phyloP scores from a whole-genome alignment of 1,284 basidiomycete genomes.

The Trichosporon faecale region DNA sequence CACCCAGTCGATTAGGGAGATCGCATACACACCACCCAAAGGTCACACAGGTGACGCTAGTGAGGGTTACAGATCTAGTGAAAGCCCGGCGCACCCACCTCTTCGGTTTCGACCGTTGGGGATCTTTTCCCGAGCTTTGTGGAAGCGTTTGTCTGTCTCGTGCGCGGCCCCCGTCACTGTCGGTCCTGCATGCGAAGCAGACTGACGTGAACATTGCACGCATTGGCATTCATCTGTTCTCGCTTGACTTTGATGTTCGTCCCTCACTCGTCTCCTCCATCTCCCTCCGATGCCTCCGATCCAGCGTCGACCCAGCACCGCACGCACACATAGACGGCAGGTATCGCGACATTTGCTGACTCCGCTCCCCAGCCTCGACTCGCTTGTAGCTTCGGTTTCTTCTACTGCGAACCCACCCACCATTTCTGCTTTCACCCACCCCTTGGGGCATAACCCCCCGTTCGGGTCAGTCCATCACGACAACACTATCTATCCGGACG shows the following conservation, averaged over 20 bases:
- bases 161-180: neutral
- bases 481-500: conserved; percentile 21
- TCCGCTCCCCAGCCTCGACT: conserved; percentile 25
- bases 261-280: neutral
- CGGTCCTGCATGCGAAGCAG: neutral
- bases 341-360: conserved; percentile 21
- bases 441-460: conserved; percentile 7
- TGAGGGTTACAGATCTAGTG: neutral
- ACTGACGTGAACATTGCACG: neutral
- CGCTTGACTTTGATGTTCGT: conserved; percentile 1
- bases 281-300: conserved; percentile 5
- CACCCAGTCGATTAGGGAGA: neutral
- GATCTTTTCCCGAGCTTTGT: neutral
- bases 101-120: neutral
- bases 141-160: neutral
- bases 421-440: conserved; percentile 7
- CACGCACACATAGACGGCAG: conserved; percentile 6
- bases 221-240: neutral
- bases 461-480: conserved; percentile 13
- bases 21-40: neutral
- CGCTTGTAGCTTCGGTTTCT: conserved; percentile 31
- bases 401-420: conserved; percentile 28
- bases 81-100: neutral
- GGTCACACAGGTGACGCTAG: neutral
- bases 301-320: neutral